Conservation (phyloP, 2,329 filamentous ascomycete genomes). For the Aurifilum marmelostoma region DNA sequence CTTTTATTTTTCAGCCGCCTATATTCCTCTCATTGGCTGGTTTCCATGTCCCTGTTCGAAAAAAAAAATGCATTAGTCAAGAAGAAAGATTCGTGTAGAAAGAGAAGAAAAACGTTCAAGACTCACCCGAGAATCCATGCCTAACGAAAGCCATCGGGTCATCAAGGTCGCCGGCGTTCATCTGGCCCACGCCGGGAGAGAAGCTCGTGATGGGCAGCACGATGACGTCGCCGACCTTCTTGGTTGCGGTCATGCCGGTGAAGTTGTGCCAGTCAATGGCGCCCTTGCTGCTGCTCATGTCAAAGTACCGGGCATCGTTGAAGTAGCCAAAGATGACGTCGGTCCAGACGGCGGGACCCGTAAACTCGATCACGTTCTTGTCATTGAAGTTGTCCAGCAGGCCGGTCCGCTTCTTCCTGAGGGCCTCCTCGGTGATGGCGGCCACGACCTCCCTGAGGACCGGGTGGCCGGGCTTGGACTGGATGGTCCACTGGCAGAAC, state of each 20-base stretch:
- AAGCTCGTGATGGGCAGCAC: slow-evolving; percentile 96
- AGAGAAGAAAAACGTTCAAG: background rate
- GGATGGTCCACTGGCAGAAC: slow-evolving; percentile 99
- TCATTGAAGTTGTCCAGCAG: slow-evolving; percentile 62
- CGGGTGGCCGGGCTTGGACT: slow-evolving; percentile 91
- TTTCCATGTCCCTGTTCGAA: background rate
- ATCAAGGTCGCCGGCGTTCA: slow-evolving; percentile 85
- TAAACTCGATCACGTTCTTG: slow-evolving; percentile 88
- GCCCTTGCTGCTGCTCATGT: slow-evolving; percentile 70
- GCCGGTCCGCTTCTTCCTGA: slow-evolving; percentile 71
- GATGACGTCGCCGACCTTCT: slow-evolving; percentile 90
- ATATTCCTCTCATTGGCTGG: slow-evolving; percentile 11
- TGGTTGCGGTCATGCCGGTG: slow-evolving; percentile 79
- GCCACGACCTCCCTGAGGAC: slow-evolving; percentile 85
- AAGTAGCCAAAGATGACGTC: slow-evolving; percentile 91
- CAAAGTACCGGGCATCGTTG: slow-evolving; percentile 88
- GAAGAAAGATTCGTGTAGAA: background rate
- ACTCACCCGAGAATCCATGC: slow-evolving; percentile 90
- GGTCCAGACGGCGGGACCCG: slow-evolving; percentile 92
- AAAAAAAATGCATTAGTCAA: slow-evolving; percentile 4
- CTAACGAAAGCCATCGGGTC: slow-evolving; percentile 97
- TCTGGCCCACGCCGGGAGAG: slow-evolving; percentile 90
- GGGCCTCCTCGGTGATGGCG: slow-evolving; percentile 80
- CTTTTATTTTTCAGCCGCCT: background rate
- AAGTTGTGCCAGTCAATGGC: slow-evolving; percentile 88